Percentiles rank a stretch among this genome's conserved stretches.
These are phyloP conservation scores for Rhodofomes roseus DNA, from an alignment of 1,284 basidiomycete genomes.

Conservation along the genomic window DNA sequence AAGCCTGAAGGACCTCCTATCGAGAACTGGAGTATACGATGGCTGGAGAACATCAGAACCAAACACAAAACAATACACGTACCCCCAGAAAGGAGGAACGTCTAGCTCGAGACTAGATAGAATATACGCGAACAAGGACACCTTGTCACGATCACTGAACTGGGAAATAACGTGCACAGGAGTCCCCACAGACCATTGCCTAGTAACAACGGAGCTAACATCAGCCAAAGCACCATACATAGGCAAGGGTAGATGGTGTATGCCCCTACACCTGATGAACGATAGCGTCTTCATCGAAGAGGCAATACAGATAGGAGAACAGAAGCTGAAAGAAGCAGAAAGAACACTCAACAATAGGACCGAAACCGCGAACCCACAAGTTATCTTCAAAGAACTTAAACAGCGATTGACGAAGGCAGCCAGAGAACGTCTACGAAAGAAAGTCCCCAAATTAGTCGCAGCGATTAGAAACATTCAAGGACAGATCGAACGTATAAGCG, in stretches of 20 bases:
- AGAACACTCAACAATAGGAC: background rate
- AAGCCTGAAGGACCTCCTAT: background rate
- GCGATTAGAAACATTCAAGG: background rate
- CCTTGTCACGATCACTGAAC: background rate
- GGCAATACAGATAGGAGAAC: too few species aligned
- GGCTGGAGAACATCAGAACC: background rate
- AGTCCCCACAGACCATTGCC: background rate
- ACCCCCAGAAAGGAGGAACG: background rate
- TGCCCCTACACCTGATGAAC: background rate
- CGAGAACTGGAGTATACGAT: background rate
- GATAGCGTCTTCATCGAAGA: background rate
- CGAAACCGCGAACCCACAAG: background rate
- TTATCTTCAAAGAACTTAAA: background rate
- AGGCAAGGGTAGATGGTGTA: constrained; percentile 1
- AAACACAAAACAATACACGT: background rate
- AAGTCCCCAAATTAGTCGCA: background rate
- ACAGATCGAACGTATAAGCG: background rate
- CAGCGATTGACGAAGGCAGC: background rate
- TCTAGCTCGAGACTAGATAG: background rate
- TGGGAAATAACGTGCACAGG: background rate
- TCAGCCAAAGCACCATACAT: background rate
- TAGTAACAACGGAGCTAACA: background rate
- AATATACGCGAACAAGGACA: background rate
- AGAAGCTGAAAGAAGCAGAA: background rate
- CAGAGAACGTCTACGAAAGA: background rate